Evolutionary conservation across 2,329 filamentous ascomycete species (phyloP), one percentile per base, ranked within the genome.

Genomic region (Monosporascus ibericus): DNA sequence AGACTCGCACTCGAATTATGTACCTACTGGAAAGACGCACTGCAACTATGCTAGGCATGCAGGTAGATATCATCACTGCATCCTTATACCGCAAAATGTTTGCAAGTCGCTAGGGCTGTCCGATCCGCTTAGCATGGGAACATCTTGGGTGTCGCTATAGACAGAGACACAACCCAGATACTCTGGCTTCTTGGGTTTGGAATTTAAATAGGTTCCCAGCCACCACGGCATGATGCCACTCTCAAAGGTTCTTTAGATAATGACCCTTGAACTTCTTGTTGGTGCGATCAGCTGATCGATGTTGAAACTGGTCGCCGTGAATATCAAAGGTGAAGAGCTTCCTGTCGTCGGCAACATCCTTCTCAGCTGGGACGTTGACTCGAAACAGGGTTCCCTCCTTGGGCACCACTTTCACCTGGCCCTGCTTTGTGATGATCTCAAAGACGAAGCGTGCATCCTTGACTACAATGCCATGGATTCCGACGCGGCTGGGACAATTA

Each of bases 241-340:
- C 50, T 87, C 75, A 95, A 15, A 95, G 69, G 58, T 88, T 84
- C 48, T 84, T 79, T 57, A 91, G 75, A 63, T 89, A 90, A 66
- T 92, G 91, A 65, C 82, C 78, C 72, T 94, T 96, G 72, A 95
- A 95, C 73, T 96, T 97, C 72, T 84, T 90, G 63, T 88, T 95
- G 48, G 91, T 90, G 22, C 94, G 77, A 67, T 97, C 92, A 17
- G 87, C 84, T 2, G 92, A 85, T 11, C 91, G 80, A 59, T 86
- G 83, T 76, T 90, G 84, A 64, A 97, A 92, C 66, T 95, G 90
- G 61, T 90, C 87, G 3, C 94, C 94, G 58, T 92, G 81, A 2
- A 97, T 75, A 68, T 97, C 92, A 62, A 96, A 94, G 0, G 85
- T 78, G 63, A 96, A 76, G 1, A 55, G 52, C n/a, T 49, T 54